phyloP scores from a whole-genome alignment of 371 early-diverging fungal species.

The Smittium culicis region DNA sequence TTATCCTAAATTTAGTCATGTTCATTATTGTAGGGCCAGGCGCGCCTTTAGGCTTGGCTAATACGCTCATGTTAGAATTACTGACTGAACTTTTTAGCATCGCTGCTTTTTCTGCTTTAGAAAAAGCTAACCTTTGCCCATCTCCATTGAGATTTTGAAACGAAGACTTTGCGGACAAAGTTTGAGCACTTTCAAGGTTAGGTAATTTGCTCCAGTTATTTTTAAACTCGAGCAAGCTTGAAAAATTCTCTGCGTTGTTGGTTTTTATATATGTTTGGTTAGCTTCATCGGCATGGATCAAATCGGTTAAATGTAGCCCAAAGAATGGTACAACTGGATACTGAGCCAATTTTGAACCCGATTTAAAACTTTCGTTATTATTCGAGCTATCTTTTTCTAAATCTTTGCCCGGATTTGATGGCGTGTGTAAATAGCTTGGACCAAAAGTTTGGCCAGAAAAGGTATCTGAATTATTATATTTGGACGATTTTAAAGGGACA shows the following conservation, averaged over 20 bases:
- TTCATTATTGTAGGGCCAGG: conserved; percentile 26
- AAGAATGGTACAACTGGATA: conserved; percentile 31
- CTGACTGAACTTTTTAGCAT: neutral
- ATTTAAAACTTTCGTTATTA: too few species aligned
- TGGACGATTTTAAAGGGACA: too few species aligned
- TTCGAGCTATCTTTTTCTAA: neutral
- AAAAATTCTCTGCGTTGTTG: neutral
- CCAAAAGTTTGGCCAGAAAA: neutral
- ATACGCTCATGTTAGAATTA: conserved; percentile 7
- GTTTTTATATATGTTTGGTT: conserved; percentile 27
- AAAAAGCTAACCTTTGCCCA: neutral
- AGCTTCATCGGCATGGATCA: conserved; percentile 33
- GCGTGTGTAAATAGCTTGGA: too few species aligned
- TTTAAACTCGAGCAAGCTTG: conserved; percentile 15
- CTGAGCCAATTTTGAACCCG: conserved; percentile 13
- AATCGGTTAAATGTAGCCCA: conserved; percentile 32
- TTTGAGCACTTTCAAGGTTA: conserved; percentile 17
- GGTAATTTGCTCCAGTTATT: conserved; percentile 30
- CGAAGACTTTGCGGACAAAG: neutral
- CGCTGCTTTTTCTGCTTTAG: neutral
- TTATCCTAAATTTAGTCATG: conserved; percentile 33
- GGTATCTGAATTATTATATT: neutral
- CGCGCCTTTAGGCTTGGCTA: neutral
- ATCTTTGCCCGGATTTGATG: neutral
- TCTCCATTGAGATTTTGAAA: neutral